These are phyloP conservation scores for Puccinia coronata DNA, from an alignment of 1,284 basidiomycete species.

Conservation along the genomic window DNA sequence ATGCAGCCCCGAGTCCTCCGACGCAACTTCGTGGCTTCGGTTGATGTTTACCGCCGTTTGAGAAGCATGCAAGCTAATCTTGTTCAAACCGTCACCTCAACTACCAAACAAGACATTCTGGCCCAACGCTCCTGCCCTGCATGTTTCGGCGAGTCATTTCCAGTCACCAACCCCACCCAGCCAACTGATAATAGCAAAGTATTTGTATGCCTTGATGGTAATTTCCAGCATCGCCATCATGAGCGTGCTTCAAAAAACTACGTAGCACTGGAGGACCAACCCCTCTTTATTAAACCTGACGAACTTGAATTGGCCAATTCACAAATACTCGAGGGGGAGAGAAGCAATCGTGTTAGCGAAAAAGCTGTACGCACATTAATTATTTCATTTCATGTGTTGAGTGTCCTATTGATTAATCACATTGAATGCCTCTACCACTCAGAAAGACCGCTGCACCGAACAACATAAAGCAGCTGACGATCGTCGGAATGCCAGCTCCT, in stretches of 20 bases:
- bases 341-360: too few species aligned
- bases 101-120: neutral
- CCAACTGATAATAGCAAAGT: neutral
- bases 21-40: neutral
- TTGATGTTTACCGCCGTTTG: neutral
- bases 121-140: neutral
- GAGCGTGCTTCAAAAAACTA: neutral
- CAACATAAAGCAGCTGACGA: too few species aligned
- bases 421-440: too few species aligned
- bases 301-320: neutral
- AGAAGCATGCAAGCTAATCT: neutral
- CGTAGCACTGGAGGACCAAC: neutral
- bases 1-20: neutral
- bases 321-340: neutral
- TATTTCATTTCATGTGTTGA: too few species aligned
- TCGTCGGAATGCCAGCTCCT: neutral
- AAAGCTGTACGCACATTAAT: neutral
- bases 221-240: too few species aligned
- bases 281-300: neutral
- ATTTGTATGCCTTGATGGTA: too few species aligned
- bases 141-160: neutral
- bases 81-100: neutral
- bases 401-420: too few species aligned
- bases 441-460: conserved; percentile 10
- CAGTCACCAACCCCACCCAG: neutral